Evolutionary conservation across 2,329 filamentous ascomycete species (phyloP), one percentile per base, ranked within the genome.

Genomic region (Alternaria alternata): DNA sequence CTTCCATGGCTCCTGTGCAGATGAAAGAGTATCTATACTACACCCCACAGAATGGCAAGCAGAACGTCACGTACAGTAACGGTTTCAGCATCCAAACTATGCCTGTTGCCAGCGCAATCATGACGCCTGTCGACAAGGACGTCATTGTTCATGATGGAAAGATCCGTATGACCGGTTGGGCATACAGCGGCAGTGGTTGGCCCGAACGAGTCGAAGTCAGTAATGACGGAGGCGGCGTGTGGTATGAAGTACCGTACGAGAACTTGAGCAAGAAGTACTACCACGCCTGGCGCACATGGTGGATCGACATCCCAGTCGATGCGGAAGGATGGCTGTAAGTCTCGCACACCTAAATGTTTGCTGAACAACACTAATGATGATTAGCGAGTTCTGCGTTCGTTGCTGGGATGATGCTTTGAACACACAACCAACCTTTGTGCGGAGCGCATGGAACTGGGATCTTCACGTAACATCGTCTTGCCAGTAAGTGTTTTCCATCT

Each of bases 21-120:
- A 85, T 82, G 69, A 84, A 84, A 54, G 88, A 91, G 69, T 91
- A 91, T 55, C 80, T 91, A 0, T 91, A 91, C 76, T 92, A 89
- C 73, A 87, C 85, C 1, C 87, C 87, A 11, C 89, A 92, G 72
- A 79, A 88, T 0, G 89, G 88, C 11, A 91, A 91, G 76, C 87
- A 91, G 66, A 91, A 91, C 62, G 80, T 83, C 11, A 80, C 78
- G 8, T 84, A 85, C 65, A 86, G 80, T 16, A 86, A 87, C 46
- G 88, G 87, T 0, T 88, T 89, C 62, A 86, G 85, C 63, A 91
- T 90, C 67, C 89, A 92, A 69, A 89, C 91, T 36, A 91, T 91
- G 88, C 89, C 89, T 0, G 88, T 91, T 4, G 86, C 84, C 47
- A 86, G 83, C 16, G 89, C 88, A 20, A 90, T 91, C 67, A 90